These are phyloP conservation scores for Phaffia australis DNA, from an alignment of 768 basidiomycete species.

Conservation along the genomic window DNA sequence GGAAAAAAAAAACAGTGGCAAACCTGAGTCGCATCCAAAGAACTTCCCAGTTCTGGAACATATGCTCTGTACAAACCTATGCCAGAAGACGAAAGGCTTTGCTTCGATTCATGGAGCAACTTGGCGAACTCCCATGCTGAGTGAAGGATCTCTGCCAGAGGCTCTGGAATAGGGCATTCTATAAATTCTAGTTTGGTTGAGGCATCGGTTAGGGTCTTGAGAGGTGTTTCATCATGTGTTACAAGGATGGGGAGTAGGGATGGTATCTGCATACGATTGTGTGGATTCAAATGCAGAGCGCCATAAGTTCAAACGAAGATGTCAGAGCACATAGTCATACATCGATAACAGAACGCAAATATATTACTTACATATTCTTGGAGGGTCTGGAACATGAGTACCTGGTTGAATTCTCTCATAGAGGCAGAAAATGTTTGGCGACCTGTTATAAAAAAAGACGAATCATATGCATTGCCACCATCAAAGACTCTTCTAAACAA, in stretches of 20 bases:
- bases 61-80: constrained; percentile 80
- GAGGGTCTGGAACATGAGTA: constrained; percentile 58
- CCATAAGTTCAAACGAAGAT: too few species aligned
- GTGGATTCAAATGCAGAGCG: too few species aligned
- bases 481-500: too few species aligned
- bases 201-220: neutral
- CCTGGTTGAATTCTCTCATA: constrained; percentile 61
- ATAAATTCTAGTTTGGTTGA: constrained; percentile 27
- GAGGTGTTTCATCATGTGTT: constrained; percentile 22
- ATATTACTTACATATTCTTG: constrained; percentile 40
- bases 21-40: constrained; percentile 50
- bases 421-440: constrained; percentile 81
- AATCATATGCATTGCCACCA: too few species aligned
- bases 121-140: constrained; percentile 69
- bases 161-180: constrained; percentile 41
- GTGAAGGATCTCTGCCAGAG: constrained; percentile 53
- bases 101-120: constrained; percentile 65
- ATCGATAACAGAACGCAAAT: too few species aligned
- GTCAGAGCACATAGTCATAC: neutral
- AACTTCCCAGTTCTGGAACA: constrained; percentile 67
- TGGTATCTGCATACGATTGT: constrained; percentile 46
- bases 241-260: constrained; percentile 50
- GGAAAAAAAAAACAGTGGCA: neutral
- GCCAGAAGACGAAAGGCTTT: constrained; percentile 40
- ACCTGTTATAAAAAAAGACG: too few species aligned